These are phyloP conservation scores for Jasminum sambac DNA, from an alignment of 257 asterid genomes.

Conservation along the genomic window DNA sequence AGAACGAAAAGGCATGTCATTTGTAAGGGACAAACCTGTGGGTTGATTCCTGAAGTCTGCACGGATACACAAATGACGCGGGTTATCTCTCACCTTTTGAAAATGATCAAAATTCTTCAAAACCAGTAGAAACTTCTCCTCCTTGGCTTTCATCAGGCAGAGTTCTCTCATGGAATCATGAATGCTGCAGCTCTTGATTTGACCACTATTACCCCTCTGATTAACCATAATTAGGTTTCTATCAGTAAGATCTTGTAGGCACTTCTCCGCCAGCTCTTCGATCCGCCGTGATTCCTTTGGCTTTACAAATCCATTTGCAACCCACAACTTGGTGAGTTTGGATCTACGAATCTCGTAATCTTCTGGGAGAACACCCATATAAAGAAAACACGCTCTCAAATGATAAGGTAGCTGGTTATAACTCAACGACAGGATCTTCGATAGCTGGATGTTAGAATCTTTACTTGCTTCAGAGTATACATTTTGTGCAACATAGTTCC, in stretches of 20 bases:
- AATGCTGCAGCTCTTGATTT: too few species aligned
- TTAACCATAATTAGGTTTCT: too few species aligned
- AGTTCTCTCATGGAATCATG: neutral
- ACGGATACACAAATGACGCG: conserved; percentile 21
- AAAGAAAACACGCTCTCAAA: too few species aligned
- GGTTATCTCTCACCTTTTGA: neutral
- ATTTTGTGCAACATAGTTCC: conserved; percentile 10
- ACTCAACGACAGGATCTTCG: neutral
- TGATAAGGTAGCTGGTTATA: too few species aligned
- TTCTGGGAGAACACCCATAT: too few species aligned
- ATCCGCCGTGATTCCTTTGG: too few species aligned
- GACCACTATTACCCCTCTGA: too few species aligned
- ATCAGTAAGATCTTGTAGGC: too few species aligned
- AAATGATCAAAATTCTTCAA: neutral
- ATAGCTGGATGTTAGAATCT: neutral
- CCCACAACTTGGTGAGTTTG: too few species aligned
- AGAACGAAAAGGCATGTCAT: neutral
- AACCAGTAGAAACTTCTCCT: conserved; percentile 23
- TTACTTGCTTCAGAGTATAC: neutral
- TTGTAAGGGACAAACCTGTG: neutral
- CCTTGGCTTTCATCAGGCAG: conserved; percentile 25
- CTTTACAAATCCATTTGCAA: too few species aligned
- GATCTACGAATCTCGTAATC: too few species aligned
- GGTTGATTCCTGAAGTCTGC: neutral
- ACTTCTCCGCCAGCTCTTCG: too few species aligned